A percentile compares a stretch with the other conserved stretches of the same genome.
These are phyloP conservation scores for Setaria italica DNA, from an alignment of 202 grass and related monocot species.

Conservation along the genomic window DNA sequence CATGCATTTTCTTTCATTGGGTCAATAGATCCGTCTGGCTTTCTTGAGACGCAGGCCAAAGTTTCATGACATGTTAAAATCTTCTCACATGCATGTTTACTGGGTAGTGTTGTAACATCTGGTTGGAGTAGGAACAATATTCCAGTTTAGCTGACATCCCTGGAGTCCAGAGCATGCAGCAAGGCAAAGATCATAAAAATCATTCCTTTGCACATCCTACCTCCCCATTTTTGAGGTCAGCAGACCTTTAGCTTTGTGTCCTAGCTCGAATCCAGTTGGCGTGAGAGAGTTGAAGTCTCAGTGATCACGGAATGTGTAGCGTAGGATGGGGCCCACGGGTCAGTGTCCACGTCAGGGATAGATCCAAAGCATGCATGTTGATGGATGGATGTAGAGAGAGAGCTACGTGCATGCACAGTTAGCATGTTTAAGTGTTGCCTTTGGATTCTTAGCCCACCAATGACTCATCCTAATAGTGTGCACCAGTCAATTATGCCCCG, in stretches of 20 bases:
- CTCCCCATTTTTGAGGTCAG: neutral
- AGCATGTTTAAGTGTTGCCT: neutral
- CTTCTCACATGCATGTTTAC: too few relatives aligned
- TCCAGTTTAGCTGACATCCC: neutral
- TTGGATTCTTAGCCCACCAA: slow-evolving; percentile 39
- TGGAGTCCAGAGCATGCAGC: slow-evolving; percentile 8
- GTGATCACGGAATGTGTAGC: slow-evolving; percentile 22
- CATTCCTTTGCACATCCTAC: neutral
- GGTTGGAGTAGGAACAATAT: neutral
- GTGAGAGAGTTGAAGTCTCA: slow-evolving; percentile 44
- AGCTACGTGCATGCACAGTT: neutral
- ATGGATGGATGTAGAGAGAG: neutral
- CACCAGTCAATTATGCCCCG: neutral
- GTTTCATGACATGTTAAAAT: neutral
- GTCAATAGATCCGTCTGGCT: neutral
- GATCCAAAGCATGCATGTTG: slow-evolving; percentile 19
- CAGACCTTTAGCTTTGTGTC: neutral
- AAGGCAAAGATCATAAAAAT: neutral
- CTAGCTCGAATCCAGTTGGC: slow-evolving; percentile 44
- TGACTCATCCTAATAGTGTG: neutral
- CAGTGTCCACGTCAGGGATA: neutral
- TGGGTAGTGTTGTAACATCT: neutral
- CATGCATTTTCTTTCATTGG: neutral
- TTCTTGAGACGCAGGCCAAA: too few relatives aligned
- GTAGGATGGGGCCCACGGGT: neutral